Evolutionary conservation across 768 basidiomycete genomes (phyloP), one percentile per base, ranked within the genome.

Genomic region (Lentinula aciculospora): DNA sequence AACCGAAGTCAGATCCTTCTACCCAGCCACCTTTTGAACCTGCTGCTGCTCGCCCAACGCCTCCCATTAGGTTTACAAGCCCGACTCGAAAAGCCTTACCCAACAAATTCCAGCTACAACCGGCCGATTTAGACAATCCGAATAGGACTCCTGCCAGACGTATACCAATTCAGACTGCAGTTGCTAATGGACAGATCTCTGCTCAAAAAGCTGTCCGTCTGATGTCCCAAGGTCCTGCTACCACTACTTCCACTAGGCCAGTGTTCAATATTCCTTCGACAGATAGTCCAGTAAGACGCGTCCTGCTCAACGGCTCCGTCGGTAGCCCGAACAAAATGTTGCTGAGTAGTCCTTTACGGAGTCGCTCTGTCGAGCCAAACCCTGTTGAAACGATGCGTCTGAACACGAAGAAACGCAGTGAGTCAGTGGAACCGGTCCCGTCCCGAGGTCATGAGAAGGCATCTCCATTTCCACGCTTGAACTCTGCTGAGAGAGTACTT

Each of bases 141-240:
- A 62, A 66, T 50, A 78, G 78, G 42, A 84, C 86, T 3, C 88
- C 88, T 39, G 86, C 88, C 2, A 80, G 82, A 47, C 77, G 88
- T 58, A 79, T 89, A 49, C 80, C 81, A 15, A 75, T 88, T 5
- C 69, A 76, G 37, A 69, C 82, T 60, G 82, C 79, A 2, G 69
- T 83, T 58, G 69, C 72, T 7, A 74, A 77, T 44, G 81, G 81
- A 3, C 76, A 76, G 56, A 65, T 80, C 21, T 83, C 83, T 0
- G 72, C 79, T 2, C 71, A 76, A 60, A 83, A 80, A 61, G 72
- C 72, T 3, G 65, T 68, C 37, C 74, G 74, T 25, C 62, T 76
- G 13, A 68, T 71, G 45, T 36, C 12, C 45, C 55, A 57, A 9
- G 58, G 37, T 15, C 58, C 67, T 32, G 70, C 69, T 10, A 63